Percentiles rank a stretch among this genome's conserved stretches.
These are phyloP conservation scores for Candolleomyces eurysporus DNA, from an alignment of 768 basidiomycete species.

Conservation along the genomic window DNA sequence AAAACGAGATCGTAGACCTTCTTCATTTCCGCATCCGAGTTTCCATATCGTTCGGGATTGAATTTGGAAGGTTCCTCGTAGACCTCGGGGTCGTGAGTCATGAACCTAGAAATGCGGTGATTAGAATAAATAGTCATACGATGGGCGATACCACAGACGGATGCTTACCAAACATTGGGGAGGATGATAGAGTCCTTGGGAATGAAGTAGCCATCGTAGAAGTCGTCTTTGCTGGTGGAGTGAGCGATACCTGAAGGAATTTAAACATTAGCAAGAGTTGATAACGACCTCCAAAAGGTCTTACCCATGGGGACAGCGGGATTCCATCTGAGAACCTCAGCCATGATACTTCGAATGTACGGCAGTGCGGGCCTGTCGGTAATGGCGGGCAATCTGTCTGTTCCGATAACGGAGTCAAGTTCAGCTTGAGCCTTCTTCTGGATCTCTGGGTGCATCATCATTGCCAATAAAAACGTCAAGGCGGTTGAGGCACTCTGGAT, in stretches of 20 bases:
- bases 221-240: conserved; percentile 27
- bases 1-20: conserved; percentile 36
- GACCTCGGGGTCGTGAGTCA: conserved; percentile 3
- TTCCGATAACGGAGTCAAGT: conserved; percentile 57
- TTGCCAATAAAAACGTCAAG: conserved; percentile 59
- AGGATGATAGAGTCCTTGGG: conserved; percentile 30
- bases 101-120: background rate
- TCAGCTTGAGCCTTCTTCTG: conserved; percentile 60
- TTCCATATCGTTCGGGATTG: conserved; percentile 16
- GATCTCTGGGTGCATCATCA: conserved; percentile 54
- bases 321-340: conserved; percentile 58
- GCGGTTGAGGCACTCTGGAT: conserved; percentile 57
- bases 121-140: too few species aligned
- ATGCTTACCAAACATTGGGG: conserved; percentile 30
- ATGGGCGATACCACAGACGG: too few species aligned
- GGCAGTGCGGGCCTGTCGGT: conserved; percentile 56
- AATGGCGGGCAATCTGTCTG: conserved; percentile 57
- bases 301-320: conserved; percentile 43
- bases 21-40: conserved; percentile 24
- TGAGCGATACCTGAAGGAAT: conserved; percentile 24
- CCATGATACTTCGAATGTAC: conserved; percentile 57
- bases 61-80: background rate
- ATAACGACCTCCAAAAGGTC: conserved; percentile 3
- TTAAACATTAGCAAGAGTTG: background rate
- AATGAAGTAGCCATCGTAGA: conserved; percentile 28